These are phyloP conservation scores for Nemania sp. DNA, from an alignment of 2,329 filamentous ascomycete species.

Conservation along the genomic window DNA sequence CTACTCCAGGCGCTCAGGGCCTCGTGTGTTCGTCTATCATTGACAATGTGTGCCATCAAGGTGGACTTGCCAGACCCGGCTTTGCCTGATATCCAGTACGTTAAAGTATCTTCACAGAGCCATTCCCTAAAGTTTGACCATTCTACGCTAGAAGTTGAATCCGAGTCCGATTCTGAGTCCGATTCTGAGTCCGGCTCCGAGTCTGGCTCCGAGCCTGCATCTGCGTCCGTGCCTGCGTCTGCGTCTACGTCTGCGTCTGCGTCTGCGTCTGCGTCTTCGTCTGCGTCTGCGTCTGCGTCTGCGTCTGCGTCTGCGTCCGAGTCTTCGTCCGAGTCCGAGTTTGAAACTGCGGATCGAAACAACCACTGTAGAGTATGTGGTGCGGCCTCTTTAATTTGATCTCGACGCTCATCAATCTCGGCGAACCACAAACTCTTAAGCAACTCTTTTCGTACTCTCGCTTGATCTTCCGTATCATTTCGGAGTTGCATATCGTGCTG, in stretches of 20 bases:
- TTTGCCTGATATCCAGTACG: slow-evolving; percentile 39
- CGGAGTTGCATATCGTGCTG: neutral
- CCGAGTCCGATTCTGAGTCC: neutral
- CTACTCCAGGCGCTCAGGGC: slow-evolving; percentile 16
- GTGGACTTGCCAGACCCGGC: slow-evolving; percentile 37
- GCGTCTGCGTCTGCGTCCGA: no score
- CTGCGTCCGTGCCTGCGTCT: no score
- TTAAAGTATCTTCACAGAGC: slow-evolving; percentile 26
- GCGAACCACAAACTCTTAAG: slow-evolving; percentile 24
- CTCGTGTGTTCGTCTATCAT: slow-evolving; percentile 16
- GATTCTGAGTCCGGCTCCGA: no score
- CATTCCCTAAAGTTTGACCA: slow-evolving; percentile 32
- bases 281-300: no score
- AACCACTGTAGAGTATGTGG: slow-evolving; percentile 28
- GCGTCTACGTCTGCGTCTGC: no score
- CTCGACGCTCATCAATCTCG: slow-evolving; percentile 26
- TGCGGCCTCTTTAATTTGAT: slow-evolving; percentile 28
- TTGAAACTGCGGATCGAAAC: neutral
- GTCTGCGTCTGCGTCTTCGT: no score
- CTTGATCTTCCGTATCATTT: neutral
- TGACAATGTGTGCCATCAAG: slow-evolving; percentile 32
- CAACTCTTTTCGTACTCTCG: slow-evolving; percentile 7
- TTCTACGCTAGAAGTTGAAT: neutral
- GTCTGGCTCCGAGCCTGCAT: no score
- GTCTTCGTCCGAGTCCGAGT: neutral